Conservation (phyloP, 1,284 basidiomycete species). For the Tremellales sp. region DNA sequence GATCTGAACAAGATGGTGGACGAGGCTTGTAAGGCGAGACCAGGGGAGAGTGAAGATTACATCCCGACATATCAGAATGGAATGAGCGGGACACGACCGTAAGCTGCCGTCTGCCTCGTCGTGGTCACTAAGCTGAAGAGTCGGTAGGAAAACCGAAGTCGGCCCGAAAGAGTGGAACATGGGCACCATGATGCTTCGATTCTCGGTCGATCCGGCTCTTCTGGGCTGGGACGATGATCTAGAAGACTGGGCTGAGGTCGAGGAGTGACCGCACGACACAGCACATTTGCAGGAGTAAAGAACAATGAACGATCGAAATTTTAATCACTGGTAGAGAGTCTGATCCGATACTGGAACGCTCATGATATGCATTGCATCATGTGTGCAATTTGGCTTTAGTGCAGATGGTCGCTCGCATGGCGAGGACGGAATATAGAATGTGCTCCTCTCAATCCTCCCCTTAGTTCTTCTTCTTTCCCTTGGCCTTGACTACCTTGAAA, state of each 20-base stretch:
- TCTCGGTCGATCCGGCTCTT: slow-evolving; percentile 41
- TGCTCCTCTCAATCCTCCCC: too few relatives aligned
- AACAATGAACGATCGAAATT: too few relatives aligned
- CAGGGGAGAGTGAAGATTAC: background rate
- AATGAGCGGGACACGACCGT: background rate
- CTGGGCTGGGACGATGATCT: slow-evolving; percentile 36
- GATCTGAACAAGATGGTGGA: slow-evolving; percentile 7
- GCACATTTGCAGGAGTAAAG: too few relatives aligned
- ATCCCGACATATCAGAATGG: background rate
- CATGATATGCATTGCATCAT: too few relatives aligned
- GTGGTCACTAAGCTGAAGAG: background rate
- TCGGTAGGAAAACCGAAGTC: background rate
- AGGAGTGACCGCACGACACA: too few relatives aligned
- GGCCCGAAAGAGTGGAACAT: slow-evolving; percentile 30
- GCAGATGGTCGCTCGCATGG: too few relatives aligned
- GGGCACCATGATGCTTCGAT: slow-evolving; percentile 30
- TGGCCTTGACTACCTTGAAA: slow-evolving; percentile 89
- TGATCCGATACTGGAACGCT: too few relatives aligned
- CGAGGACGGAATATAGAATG: too few relatives aligned
- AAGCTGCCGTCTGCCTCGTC: background rate
- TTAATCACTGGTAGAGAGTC: too few relatives aligned
- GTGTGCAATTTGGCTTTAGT: too few relatives aligned
- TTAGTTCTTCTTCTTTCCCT: slow-evolving; percentile 64
- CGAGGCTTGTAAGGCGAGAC: background rate
- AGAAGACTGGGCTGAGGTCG: slow-evolving; percentile 35